Base-by-base conservation (phyloP, 768 basidiomycete species). In the Psilocybe tampanensis region DNA sequence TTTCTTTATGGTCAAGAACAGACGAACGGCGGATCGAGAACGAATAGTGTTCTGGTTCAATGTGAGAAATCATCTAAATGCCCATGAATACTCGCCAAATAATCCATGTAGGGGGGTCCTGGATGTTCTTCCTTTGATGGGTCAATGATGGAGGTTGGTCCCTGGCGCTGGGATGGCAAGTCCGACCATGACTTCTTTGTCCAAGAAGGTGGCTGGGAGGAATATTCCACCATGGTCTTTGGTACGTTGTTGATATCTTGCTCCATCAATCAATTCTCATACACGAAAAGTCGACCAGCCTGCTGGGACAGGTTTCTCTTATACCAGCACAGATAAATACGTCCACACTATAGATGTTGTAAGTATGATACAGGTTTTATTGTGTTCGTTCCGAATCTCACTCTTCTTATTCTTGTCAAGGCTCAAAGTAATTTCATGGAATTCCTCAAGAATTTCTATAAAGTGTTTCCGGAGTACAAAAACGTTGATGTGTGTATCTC, bases 101-200 rank as follows among this genome's bases (percentile, higher is more conserved):
- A 59, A 44, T 9, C 6, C 39, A 19, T 34, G 18, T 64, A 95
- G 93, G 95, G 94, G 18, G 96, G 96, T 1, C 96, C 96, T 18
- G 97, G 97, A 24, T 98, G 97, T 71, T 97, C 95, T 0, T 94
- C 92, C 1, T 98, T 98, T 68, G 96, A 98, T 65, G 96, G 96
- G 2, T 80, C 95, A 17, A 90, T 98, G 89, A 95, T 98, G 94
- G 96, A 98, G 65, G 80, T 95, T n/a, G 96, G 96, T 0, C 95
- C 96, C 3, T 96, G 94, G 85, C 83, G 83, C 61, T 74, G 88
- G 72, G 89, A 93, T 65, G 82, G 85, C 2, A 67, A 70, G 56
- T 66, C 66, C 13, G 51, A 85, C 15, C 86, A 90, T 54, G 83
- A 88, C 3, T 81, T 95, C 59, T 83, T 82, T 64, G 80, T 85